Base-by-base conservation (phyloP, 345 rosid species). In the Melaleuca alternifolia region DNA sequence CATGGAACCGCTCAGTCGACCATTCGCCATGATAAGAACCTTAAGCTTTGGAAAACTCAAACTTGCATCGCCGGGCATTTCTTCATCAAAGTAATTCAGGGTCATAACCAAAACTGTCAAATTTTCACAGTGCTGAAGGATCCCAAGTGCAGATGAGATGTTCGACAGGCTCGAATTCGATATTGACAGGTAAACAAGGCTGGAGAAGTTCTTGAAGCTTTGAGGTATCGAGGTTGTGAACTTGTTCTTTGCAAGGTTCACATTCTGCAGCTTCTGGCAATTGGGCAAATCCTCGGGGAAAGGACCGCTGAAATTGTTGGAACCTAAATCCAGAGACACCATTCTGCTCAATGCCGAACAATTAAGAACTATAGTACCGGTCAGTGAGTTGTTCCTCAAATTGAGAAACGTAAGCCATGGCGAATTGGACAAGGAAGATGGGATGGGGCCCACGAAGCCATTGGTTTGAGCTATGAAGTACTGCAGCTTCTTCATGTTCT, bases 231-330 rank as follows among this genome's bases (percentile, higher is more conserved):
- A 59, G 48, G 24, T 79, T 5, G 82, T 46, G 82, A 86, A 56
- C 28, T 86, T 86, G 57, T 86, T 86, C n/a, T 30, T 13, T 13
- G 50, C 85, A 50, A 86, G 85, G 52, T 56, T 86, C n/a, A 82
- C 41, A 28, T 41, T 54, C 33, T 57, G 37, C 81, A 86, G 71
- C n/a, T 28, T 23, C 54, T 50, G 75, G 81, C 86, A 87, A 53
- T 30, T 11, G 76, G 83, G 54, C n/a, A 87, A 76, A 71, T 61
- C 84, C 53, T 84, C 86, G 21, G 86, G 53, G 52, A 83, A 11
- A 30, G 85, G 79, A 20, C 88, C 88, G 4, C 30, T 33, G 48
- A 86, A 86, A 33, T 7, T 26, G 28, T 86, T 86, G 30, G 41
- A 20, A 28, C 50, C 82, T 12, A 86, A 52, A 56, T 82, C 56